A percentile compares a stretch with the other conserved stretches of the same genome.
Conservation (phyloP, 441 rosid species). For the Erysimum cheiri region DNA sequence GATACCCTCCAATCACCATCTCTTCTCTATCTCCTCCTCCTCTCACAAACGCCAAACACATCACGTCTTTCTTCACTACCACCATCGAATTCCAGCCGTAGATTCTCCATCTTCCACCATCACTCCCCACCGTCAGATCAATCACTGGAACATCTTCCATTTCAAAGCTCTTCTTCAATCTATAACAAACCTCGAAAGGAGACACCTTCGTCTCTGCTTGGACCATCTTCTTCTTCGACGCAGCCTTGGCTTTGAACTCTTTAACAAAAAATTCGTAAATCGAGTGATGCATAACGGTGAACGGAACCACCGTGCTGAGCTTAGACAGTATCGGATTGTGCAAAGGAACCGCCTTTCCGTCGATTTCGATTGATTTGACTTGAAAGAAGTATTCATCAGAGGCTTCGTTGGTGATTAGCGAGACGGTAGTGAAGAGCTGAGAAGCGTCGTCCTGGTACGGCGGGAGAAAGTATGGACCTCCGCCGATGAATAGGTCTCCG, state of each 20-base stretch:
- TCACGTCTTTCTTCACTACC: slow-evolving; percentile 43
- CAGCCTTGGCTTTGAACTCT: slow-evolving; percentile 54
- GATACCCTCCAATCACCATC: slow-evolving; percentile 60
- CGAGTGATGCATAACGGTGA: slow-evolving; percentile 56
- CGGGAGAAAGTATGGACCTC: slow-evolving; percentile 31
- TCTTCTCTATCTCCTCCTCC: slow-evolving; percentile 47
- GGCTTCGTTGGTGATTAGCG: slow-evolving; percentile 33
- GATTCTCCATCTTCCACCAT: slow-evolving; percentile 67
- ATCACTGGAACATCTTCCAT: slow-evolving; percentile 47
- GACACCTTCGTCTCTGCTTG: slow-evolving; percentile 43
- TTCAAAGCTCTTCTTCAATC: slow-evolving; percentile 29
- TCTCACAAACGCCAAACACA: slow-evolving; percentile 62
- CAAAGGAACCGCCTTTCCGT: slow-evolving; percentile 48
- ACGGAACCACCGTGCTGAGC: slow-evolving; percentile 59
- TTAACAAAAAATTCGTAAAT: slow-evolving; percentile 47
- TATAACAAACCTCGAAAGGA: slow-evolving; percentile 56
- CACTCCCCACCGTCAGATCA: slow-evolving; percentile 66
- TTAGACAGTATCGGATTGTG: slow-evolving; percentile 37
- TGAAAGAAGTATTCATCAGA: slow-evolving; percentile 46
- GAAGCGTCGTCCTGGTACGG: slow-evolving; percentile 38
- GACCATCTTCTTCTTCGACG: slow-evolving; percentile 46
- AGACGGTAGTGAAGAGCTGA: slow-evolving; percentile 48
- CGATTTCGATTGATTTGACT: slow-evolving; percentile 54
- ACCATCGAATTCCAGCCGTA: slow-evolving; percentile 62
- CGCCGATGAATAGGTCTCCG: slow-evolving; percentile 41